These are phyloP conservation scores for Penicillium ochrochloron DNA, from an alignment of 495 filamentous ascomycete species.

Conservation along the genomic window DNA sequence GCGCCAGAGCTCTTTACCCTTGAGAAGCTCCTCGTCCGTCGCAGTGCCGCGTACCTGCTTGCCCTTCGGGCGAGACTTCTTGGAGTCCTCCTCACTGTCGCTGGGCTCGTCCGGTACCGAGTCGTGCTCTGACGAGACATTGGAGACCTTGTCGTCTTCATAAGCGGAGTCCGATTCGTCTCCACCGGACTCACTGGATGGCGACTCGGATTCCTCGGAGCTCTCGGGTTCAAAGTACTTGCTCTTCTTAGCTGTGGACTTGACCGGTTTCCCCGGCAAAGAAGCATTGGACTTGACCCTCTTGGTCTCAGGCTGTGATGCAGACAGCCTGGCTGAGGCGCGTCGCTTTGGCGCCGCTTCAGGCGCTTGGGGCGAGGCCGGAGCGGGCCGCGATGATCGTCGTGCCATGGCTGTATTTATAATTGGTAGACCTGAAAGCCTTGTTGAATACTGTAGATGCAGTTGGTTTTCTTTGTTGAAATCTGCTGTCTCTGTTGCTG, in stretches of 20 bases:
- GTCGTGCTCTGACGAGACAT: slow-evolving; percentile 22
- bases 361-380: slow-evolving; percentile 42
- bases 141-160: slow-evolving; percentile 29
- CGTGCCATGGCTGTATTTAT: slow-evolving; percentile 38
- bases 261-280: slow-evolving; percentile 33
- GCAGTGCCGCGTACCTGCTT: slow-evolving; percentile 18
- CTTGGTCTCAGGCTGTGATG: slow-evolving; percentile 40
- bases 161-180: slow-evolving; percentile 36
- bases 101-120: slow-evolving; percentile 26
- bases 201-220: slow-evolving; percentile 28
- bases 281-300: slow-evolving; percentile 51
- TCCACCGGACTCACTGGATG: slow-evolving; percentile 28
- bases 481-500: background rate
- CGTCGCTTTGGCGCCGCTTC: slow-evolving; percentile 46
- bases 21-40: slow-evolving; percentile 23
- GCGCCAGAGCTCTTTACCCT: slow-evolving; percentile 60
- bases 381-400: slow-evolving; percentile 47
- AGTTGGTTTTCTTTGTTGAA: background rate
- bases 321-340: slow-evolving; percentile 41
- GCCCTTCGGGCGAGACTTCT: slow-evolving; percentile 24
- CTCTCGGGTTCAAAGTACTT: slow-evolving; percentile 57
- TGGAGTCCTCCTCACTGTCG: slow-evolving; percentile 30
- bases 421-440: background rate
- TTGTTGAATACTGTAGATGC: background rate
- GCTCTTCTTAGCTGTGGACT: slow-evolving; percentile 59